Conservation (phyloP, 495 filamentous ascomycete genomes). For the Glonium stellatum region DNA sequence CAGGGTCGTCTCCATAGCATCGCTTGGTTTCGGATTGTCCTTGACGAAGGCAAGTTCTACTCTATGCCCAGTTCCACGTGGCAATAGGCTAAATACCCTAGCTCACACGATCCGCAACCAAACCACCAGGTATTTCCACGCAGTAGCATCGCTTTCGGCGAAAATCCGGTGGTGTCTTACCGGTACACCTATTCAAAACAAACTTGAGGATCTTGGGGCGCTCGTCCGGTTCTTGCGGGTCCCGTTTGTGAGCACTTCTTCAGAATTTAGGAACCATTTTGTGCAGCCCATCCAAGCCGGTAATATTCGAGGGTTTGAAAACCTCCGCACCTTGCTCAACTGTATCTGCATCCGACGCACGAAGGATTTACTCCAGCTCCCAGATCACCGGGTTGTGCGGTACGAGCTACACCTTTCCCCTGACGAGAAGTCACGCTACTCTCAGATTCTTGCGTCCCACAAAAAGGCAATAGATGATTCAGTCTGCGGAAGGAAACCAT, state of each 20-base stretch:
- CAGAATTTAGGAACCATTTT: background rate
- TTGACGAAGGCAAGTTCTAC: slow-evolving; percentile 14
- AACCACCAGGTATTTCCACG: slow-evolving; percentile 11
- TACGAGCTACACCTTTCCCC: too few species aligned
- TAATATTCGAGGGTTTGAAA: slow-evolving; percentile 8
- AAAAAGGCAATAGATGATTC: too few species aligned
- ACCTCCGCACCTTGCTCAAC: slow-evolving; percentile 9
- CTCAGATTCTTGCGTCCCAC: too few species aligned
- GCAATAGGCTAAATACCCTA: background rate
- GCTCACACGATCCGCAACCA: slow-evolving; percentile 21
- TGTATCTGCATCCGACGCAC: slow-evolving; percentile 23
- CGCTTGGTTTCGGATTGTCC: slow-evolving; percentile 15
- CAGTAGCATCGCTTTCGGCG: slow-evolving; percentile 14
- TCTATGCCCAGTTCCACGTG: background rate
- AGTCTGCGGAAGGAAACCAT: too few species aligned
- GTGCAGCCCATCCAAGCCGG: slow-evolving; percentile 5
- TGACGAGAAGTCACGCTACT: too few species aligned
- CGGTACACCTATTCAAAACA: slow-evolving; percentile 26
- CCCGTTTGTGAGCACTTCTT: slow-evolving; percentile 1
- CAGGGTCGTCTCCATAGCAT: slow-evolving; percentile 3
- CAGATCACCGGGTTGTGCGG: background rate
- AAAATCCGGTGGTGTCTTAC: slow-evolving; percentile 22
- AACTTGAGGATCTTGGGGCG: slow-evolving; percentile 20
- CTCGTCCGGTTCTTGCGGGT: slow-evolving; percentile 18
- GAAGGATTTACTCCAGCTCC: slow-evolving; percentile 20